Percentiles rank a stretch among this genome's conserved stretches.
Conservation (phyloP, 2,329 filamentous ascomycete species). For the Colletotrichum sidae region DNA sequence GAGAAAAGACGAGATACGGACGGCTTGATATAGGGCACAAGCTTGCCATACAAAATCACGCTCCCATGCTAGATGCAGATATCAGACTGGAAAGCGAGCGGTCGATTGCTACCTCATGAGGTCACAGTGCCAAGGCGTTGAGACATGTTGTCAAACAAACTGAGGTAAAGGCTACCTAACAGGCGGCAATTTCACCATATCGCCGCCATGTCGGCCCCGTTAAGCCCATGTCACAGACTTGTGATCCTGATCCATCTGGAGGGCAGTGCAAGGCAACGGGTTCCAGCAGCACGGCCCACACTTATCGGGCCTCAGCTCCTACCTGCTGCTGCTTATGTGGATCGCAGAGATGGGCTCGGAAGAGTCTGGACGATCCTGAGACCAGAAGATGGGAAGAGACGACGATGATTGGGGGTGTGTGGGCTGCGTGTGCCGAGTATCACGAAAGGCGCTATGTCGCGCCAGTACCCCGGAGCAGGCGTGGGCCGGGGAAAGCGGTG, state of each 20-base stretch:
- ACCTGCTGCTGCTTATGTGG: background rate
- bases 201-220: background rate
- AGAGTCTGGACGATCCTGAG: constrained; percentile 14
- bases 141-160: constrained; percentile 35
- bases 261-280: constrained; percentile 25
- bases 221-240: constrained; percentile 34
- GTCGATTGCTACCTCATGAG: constrained; percentile 12
- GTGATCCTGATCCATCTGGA: constrained; percentile 26
- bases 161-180: constrained; percentile 24
- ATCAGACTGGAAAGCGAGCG: constrained; percentile 21
- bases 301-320: constrained; percentile 6
- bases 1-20: constrained; percentile 8
- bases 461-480: constrained; percentile 30
- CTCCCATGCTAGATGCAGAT: constrained; percentile 15
- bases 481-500: constrained; percentile 29
- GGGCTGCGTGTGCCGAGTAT: constrained; percentile 28
- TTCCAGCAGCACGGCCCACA: background rate
- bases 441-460: constrained; percentile 32
- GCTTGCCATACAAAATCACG: constrained; percentile 10
- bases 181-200: constrained; percentile 18
- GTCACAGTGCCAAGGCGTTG: constrained; percentile 36
- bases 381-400: background rate
- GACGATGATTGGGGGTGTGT: constrained; percentile 15
- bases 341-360: background rate
- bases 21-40: constrained; percentile 35